These are phyloP conservation scores for Gossypium schwendimanii DNA, from an alignment of 441 rosid species.

Conservation along the genomic window DNA sequence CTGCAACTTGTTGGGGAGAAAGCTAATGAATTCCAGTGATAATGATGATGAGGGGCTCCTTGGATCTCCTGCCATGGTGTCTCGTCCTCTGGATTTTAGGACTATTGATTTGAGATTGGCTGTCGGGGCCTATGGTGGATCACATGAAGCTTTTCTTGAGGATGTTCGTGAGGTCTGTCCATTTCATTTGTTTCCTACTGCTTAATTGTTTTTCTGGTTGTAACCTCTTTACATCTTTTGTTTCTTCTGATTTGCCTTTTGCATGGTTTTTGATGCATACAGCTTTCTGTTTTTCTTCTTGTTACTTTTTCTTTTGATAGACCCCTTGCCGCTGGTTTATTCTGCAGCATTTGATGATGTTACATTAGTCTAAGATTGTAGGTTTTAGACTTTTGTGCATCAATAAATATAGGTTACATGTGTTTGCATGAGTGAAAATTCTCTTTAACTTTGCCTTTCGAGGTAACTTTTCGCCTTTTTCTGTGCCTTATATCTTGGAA, in stretches of 20 bases:
- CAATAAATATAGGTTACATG: not conserved
- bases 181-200: not conserved
- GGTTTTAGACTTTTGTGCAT: slow-evolving; percentile 3
- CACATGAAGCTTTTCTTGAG: slow-evolving; percentile 85
- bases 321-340: not conserved
- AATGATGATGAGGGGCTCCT: slow-evolving; percentile 96
- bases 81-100: slow-evolving; percentile 94
- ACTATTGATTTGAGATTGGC: slow-evolving; percentile 96
- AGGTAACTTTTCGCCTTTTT: not conserved
- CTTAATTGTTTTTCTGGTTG: slow-evolving; percentile 5
- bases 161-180: slow-evolving; percentile 88
- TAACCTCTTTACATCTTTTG: slow-evolving; percentile 5
- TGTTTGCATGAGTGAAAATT: not conserved
- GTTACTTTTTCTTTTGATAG: not conserved
- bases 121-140: slow-evolving; percentile 82
- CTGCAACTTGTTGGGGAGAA: slow-evolving; percentile 88
- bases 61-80: slow-evolving; percentile 94
- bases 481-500: not conserved
- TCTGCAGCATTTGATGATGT: not conserved
- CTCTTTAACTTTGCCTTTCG: slow-evolving; percentile 2
- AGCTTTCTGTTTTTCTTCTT: not conserved
- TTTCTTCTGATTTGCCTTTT: slow-evolving; percentile 1
- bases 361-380: not conserved
- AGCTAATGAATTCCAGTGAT: slow-evolving; percentile 57
- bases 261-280: not conserved